phyloP scores from a whole-genome alignment of 768 basidiomycete species.

The Lenzites betulinus region DNA sequence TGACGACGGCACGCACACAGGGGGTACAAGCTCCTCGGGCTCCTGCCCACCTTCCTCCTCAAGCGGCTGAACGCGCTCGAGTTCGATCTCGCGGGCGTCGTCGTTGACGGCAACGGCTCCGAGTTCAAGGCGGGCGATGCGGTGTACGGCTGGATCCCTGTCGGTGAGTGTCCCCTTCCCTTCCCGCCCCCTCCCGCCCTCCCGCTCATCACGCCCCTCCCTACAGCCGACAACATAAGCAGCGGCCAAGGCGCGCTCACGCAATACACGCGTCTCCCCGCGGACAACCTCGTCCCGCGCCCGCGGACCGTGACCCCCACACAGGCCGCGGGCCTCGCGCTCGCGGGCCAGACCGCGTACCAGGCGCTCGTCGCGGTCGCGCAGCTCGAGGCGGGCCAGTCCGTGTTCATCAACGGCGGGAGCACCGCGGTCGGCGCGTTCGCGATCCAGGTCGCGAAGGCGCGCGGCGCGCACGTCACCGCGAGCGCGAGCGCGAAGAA shows the following conservation, averaged over 20 bases:
- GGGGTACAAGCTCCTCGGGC: conserved; percentile 58
- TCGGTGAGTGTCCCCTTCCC: conserved; percentile 29
- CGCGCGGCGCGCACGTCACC: conserved; percentile 56
- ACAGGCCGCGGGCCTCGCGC: conserved; percentile 61
- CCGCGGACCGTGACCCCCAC: conserved; percentile 53
- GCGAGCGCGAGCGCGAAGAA: conserved; percentile 64
- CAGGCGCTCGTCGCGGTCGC: conserved; percentile 51
- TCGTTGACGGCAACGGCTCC: conserved; percentile 56
- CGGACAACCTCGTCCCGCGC: conserved; percentile 41
- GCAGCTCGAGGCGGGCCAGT: conserved; percentile 56
- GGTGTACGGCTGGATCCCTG: conserved; percentile 58
- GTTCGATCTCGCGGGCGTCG: conserved; percentile 62
- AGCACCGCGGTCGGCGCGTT: conserved; percentile 67
- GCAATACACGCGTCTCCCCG: conserved; percentile 55
- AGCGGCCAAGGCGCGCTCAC: conserved; percentile 57
- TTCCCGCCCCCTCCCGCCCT: background rate
- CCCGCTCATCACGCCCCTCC: background rate
- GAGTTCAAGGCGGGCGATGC: conserved; percentile 59
- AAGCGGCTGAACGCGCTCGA: conserved; percentile 57
- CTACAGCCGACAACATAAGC: conserved; percentile 34
- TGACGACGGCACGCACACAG: conserved; percentile 33
- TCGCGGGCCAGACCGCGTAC: conserved; percentile 62
- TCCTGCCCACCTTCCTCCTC: conserved; percentile 48
- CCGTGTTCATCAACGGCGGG: conserved; percentile 71
- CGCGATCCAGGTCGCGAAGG: conserved; percentile 75